phyloP scores from a whole-genome alignment of 176 grass and related monocot genomes.

The Aegilops speltoides region DNA sequence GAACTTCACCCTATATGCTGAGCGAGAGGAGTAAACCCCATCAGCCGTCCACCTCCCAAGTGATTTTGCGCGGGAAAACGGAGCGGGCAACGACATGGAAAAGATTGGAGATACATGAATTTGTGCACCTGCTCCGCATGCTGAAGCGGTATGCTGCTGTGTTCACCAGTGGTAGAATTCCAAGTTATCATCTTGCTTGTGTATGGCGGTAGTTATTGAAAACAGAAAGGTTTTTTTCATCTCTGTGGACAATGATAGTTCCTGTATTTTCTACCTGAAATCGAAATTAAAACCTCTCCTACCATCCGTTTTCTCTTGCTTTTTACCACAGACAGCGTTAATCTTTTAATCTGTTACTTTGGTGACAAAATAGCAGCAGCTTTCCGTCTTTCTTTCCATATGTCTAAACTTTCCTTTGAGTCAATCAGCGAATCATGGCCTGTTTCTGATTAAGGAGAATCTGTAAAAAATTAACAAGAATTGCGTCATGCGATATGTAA shows the following conservation, averaged over 20 bases:
- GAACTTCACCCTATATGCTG: too few species aligned
- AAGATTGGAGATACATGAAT: too few species aligned
- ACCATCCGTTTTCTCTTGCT: background rate
- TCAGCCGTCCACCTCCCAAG: too few species aligned
- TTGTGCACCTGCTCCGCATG: too few species aligned
- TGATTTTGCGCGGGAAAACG: too few species aligned
- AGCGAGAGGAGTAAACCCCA: too few species aligned
- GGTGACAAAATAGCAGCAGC: background rate
- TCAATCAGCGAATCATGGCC: background rate
- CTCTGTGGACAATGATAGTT: background rate
- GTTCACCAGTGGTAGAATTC: background rate
- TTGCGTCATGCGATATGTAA: background rate
- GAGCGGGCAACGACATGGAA: too few species aligned
- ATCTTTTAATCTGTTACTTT: background rate
- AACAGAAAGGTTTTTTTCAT: background rate
- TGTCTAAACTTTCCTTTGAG: background rate
- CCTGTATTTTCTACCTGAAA: background rate
- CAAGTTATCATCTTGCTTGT: background rate
- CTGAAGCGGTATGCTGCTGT: too few species aligned
- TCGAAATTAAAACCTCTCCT: conserved; percentile 2
- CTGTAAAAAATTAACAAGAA: background rate
- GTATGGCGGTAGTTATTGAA: background rate
- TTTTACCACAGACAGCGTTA: background rate
- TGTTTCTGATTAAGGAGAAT: background rate
- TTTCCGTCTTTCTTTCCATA: background rate